A percentile compares a stretch with the other conserved stretches of the same genome.
Conservation (phyloP, 176 grass and related monocot genomes). For the Aegilops tauschii region DNA sequence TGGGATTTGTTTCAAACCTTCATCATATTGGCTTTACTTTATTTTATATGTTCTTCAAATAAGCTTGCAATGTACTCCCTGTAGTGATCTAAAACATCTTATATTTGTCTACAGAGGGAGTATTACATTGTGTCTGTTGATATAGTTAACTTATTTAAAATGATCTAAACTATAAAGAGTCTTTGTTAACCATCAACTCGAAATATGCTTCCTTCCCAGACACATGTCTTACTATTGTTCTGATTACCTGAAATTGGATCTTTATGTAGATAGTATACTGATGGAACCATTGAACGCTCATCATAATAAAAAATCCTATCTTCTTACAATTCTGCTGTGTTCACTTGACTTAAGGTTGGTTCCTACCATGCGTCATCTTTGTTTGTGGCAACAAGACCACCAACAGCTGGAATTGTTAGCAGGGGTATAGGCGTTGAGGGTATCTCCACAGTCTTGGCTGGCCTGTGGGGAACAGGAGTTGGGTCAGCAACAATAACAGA, state of each 20-base stretch:
- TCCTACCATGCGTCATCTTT: conserved; percentile 95
- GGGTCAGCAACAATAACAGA: conserved; percentile 88
- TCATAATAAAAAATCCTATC: background rate
- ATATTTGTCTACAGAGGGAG: background rate
- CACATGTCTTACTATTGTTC: background rate
- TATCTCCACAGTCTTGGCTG: conserved; percentile 74
- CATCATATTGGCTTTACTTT: conserved; percentile 6
- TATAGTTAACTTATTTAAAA: background rate
- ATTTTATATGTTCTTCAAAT: background rate
- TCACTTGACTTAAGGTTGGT: conserved; percentile 66
- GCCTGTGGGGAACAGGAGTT: conserved; percentile 93
- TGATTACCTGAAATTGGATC: background rate
- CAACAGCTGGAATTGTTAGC: conserved; percentile 85
- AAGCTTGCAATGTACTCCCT: background rate
- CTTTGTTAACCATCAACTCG: conserved; percentile 20
- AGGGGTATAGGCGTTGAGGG: conserved; percentile 96
- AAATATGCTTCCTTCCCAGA: conserved; percentile 4
- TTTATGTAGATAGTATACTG: background rate
- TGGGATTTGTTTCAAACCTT: conserved; percentile 22
- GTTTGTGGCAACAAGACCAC: conserved; percentile 91
- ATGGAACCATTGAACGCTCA: conserved; percentile 8
- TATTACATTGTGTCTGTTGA: background rate
- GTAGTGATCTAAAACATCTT: too few species aligned
- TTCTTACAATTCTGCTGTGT: conserved; percentile 23
- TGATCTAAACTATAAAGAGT: background rate